These are phyloP conservation scores for Penicillium paneum DNA, from an alignment of 2,329 filamentous ascomycete genomes.

Conservation along the genomic window DNA sequence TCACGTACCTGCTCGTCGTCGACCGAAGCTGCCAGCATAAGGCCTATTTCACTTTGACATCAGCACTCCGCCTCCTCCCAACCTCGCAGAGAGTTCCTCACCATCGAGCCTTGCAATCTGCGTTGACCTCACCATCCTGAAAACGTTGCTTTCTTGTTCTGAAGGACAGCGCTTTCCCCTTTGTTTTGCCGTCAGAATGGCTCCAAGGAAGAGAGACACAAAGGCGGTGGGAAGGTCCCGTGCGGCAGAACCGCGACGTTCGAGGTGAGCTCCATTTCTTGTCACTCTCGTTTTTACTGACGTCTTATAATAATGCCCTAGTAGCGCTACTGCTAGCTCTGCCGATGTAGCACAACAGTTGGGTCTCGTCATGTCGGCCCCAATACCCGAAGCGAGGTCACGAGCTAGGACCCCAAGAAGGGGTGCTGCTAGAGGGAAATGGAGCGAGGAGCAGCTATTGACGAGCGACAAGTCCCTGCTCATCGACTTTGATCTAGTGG, in stretches of 20 bases:
- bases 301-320: conserved; percentile 20
- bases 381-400: conserved; percentile 17
- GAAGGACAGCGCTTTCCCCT: conserved; percentile 8
- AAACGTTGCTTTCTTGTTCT: background rate
- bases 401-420: conserved; percentile 33
- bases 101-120: conserved; percentile 93
- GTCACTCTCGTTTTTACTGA: background rate
- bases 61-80: conserved; percentile 16
- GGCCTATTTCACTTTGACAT: conserved; percentile 56
- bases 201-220: conserved; percentile 17
- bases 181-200: conserved; percentile 33
- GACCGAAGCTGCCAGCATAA: conserved; percentile 91
- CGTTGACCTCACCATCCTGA: conserved; percentile 79
- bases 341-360: conserved; percentile 27
- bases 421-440: conserved; percentile 34
- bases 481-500: conserved; percentile 39
- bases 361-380: conserved; percentile 28
- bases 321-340: conserved; percentile 17
- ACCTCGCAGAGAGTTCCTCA: conserved; percentile 41
- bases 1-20: conserved; percentile 73
- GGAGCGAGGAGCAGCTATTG: conserved; percentile 39
- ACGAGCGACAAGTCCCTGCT: conserved; percentile 40
- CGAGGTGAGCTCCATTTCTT: conserved; percentile 21
- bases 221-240: conserved; percentile 32
- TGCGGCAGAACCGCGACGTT: conserved; percentile 27